phyloP scores from a whole-genome alignment of 176 grass and related monocot species.

The Canna indica region DNA sequence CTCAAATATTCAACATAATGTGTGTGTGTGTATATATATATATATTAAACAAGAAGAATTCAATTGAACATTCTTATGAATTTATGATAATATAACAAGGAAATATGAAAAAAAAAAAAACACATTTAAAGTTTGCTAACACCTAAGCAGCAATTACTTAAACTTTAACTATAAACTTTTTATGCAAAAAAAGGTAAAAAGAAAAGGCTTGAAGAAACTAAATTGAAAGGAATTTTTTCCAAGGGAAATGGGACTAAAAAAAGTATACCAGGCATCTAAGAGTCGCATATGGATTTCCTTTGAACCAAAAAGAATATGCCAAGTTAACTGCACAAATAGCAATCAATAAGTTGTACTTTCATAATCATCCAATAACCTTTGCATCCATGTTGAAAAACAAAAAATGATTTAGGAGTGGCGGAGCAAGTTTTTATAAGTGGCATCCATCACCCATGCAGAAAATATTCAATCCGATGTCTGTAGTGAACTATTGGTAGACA shows the following conservation, averaged over 20 bases:
- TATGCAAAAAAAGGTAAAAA: conserved; percentile 4
- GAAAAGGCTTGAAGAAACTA: conserved; percentile 14
- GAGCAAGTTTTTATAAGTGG: background rate
- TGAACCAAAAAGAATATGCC: conserved; percentile 91
- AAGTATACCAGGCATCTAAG: conserved; percentile 65
- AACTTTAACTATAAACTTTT: background rate
- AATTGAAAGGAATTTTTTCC: conserved; percentile 15
- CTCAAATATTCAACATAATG: too few species aligned
- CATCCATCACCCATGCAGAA: background rate
- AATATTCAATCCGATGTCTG: background rate
- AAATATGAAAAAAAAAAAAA: too few species aligned
- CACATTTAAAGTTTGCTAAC: too few species aligned
- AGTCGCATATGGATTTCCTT: conserved; percentile 46
- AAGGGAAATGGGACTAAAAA: conserved; percentile 1
- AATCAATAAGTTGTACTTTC: conserved; percentile 20
- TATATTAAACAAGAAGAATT: too few species aligned
- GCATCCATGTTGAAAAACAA: background rate
- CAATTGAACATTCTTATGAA: too few species aligned
- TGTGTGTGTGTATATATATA: too few species aligned
- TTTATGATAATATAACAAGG: too few species aligned
- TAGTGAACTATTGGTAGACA: background rate
- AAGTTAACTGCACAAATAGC: conserved; percentile 55
- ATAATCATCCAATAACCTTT: background rate
- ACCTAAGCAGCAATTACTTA: background rate
- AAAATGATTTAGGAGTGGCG: background rate